These are phyloP conservation scores for Colletotrichum cordylinicola DNA, from an alignment of 2,329 filamentous ascomycete genomes.

Conservation along the genomic window DNA sequence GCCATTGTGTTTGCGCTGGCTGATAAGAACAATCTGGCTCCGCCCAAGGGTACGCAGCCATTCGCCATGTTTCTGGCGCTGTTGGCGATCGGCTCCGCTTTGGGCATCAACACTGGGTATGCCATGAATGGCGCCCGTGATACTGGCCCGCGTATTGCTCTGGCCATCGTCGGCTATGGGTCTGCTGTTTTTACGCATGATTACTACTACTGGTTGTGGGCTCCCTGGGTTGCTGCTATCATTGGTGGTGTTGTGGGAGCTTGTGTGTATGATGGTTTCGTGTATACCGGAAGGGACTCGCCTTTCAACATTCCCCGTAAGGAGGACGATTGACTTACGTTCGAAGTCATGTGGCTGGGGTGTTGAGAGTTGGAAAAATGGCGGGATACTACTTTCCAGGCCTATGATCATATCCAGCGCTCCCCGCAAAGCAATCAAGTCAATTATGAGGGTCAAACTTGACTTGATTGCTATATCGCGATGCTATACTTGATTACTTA, in stretches of 20 bases:
- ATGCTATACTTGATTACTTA: no score
- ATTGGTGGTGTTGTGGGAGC: constrained; percentile 33
- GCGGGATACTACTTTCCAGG: no score
- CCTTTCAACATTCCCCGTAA: constrained; percentile 12
- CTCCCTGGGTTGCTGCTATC: constrained; percentile 31
- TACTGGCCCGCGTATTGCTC: constrained; percentile 37
- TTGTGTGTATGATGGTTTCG: constrained; percentile 33
- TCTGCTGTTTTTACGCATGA: constrained; percentile 30
- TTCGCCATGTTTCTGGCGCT: constrained; percentile 40
- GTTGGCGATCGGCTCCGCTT: constrained; percentile 38
- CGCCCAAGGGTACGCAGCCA: constrained; percentile 40
- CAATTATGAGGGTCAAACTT: no score
- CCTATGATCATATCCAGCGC: no score
- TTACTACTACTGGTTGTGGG: constrained; percentile 37
- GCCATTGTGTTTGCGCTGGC: constrained; percentile 40
- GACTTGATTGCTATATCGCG: no score
- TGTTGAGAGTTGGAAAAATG: no score
- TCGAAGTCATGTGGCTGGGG: no score
- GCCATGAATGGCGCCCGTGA: constrained; percentile 43
- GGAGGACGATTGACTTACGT: constrained; percentile 22
- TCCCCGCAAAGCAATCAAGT: no score
- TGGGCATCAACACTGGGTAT: constrained; percentile 42
- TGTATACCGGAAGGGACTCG: constrained; percentile 26
- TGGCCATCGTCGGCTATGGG: constrained; percentile 35
- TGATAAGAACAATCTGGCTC: constrained; percentile 42